Conservation (phyloP, 129 eudicot species). For the Apium graveolens region DNA sequence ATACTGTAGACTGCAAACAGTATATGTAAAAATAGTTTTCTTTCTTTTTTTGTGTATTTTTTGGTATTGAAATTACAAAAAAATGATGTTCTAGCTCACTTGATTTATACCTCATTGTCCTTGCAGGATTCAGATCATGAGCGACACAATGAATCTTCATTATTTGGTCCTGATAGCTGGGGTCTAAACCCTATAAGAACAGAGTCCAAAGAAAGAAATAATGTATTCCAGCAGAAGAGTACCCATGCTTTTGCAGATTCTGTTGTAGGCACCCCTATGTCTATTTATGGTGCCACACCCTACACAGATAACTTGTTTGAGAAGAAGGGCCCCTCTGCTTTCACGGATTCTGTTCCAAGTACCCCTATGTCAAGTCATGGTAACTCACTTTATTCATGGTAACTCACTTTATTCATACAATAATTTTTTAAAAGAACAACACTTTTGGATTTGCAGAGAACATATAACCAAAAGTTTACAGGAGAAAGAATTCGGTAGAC, state of each 20-base stretch:
- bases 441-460: no score
- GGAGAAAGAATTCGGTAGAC: no score
- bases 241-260: slow-evolving; percentile 47
- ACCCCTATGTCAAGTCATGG: slow-evolving; percentile 42
- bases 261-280: slow-evolving; percentile 74
- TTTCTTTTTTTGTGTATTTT: no score
- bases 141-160: slow-evolving; percentile 35
- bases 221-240: slow-evolving; percentile 31
- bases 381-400: no score
- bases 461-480: no score
- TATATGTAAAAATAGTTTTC: neutral
- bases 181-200: slow-evolving; percentile 61
- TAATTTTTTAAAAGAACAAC: no score
- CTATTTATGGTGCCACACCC: no score
- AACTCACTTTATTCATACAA: no score
- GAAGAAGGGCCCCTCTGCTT: slow-evolving; percentile 35
- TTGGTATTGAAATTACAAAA: neutral
- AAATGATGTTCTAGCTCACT: neutral
- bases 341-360: slow-evolving; percentile 70
- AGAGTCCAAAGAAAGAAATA: slow-evolving; percentile 21
- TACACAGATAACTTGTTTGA: slow-evolving; percentile 32
- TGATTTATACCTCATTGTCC: neutral
- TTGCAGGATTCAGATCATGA: slow-evolving; percentile 45
- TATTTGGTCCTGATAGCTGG: no score
- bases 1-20: neutral